phyloP scores from a whole-genome alignment of 2,329 filamentous ascomycete species.

The Cladosporium sp. region DNA sequence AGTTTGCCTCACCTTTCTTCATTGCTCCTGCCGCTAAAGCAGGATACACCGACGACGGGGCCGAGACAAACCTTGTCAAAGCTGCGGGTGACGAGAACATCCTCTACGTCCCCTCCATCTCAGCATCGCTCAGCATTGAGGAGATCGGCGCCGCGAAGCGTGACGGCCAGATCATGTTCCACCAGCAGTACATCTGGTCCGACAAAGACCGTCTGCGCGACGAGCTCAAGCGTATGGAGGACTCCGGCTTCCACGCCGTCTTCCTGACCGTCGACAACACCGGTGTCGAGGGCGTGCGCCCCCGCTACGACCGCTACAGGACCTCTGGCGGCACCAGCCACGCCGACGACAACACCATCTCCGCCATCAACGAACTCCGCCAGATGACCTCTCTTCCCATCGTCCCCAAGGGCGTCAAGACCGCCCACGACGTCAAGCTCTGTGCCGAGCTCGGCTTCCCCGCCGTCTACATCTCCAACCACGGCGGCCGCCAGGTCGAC shows the following conservation, averaged over 20 bases:
- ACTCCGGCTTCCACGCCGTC: conserved; percentile 34
- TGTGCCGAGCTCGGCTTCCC: conserved; percentile 57
- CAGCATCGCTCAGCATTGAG: conserved; percentile 29
- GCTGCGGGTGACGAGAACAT: conserved; percentile 45
- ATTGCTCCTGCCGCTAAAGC: conserved; percentile 89
- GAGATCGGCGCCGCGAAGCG: conserved; percentile 27
- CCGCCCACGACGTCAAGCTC: conserved; percentile 54
- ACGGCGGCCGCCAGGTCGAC: conserved; percentile 63
- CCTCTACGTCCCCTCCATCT: conserved; percentile 44
- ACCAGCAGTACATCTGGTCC: conserved; percentile 42
- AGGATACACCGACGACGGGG: conserved; percentile 66
- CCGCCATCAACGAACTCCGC: conserved; percentile 28
- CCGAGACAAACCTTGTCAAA: conserved; percentile 34
- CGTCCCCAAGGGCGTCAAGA: conserved; percentile 66
- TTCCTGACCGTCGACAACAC: conserved; percentile 37
- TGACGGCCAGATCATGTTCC: conserved; percentile 33
- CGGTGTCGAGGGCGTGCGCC: conserved; percentile 33
- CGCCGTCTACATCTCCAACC: conserved; percentile 66
- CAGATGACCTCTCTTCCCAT: conserved; percentile 29
- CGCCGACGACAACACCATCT: conserved; percentile 31
- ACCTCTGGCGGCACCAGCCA: conserved; percentile 27
- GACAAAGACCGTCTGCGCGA: conserved; percentile 41
- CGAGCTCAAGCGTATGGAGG: conserved; percentile 45
- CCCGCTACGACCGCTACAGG: conserved; percentile 31
- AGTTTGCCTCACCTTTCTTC: conserved; percentile 80